Evolutionary conservation across 2,329 filamentous ascomycete genomes (phyloP).

Genomic region (Colletotrichum ledebouriae): DNA sequence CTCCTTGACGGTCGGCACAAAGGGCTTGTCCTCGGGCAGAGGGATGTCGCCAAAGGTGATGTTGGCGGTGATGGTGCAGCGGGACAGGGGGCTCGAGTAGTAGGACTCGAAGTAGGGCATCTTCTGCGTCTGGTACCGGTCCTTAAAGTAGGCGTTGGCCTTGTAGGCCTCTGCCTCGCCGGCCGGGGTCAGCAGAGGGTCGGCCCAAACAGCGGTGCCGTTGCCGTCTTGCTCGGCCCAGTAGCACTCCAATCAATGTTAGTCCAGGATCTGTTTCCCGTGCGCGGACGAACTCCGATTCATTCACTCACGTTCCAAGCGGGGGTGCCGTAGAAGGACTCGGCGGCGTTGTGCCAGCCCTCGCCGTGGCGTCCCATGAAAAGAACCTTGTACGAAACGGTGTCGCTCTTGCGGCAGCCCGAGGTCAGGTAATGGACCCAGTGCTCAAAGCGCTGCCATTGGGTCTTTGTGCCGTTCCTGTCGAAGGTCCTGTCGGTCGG

Average conservation of each 20-base stretch:
- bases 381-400: slow-evolving; percentile 73
- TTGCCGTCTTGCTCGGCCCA: slow-evolving; percentile 76
- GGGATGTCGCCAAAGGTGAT: slow-evolving; percentile 70
- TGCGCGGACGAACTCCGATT: neutral
- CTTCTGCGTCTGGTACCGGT: slow-evolving; percentile 63
- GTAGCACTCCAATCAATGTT: slow-evolving; percentile 64
- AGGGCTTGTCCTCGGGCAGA: slow-evolving; percentile 64
- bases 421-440: slow-evolving; percentile 69
- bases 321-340: slow-evolving; percentile 75
- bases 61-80: slow-evolving; percentile 73
- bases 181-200: slow-evolving; percentile 70
- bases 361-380: slow-evolving; percentile 79
- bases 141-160: slow-evolving; percentile 71
- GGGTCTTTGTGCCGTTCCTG: slow-evolving; percentile 60
- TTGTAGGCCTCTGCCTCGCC: slow-evolving; percentile 70
- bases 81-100: slow-evolving; percentile 73
- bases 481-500: slow-evolving; percentile 63
- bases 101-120: slow-evolving; percentile 74
- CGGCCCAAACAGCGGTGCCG: slow-evolving; percentile 72
- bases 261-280: slow-evolving; percentile 14
- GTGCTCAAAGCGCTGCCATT: slow-evolving; percentile 74
- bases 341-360: slow-evolving; percentile 74
- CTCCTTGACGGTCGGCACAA: slow-evolving; percentile 74
- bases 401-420: slow-evolving; percentile 52
- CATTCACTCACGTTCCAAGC: slow-evolving; percentile 72